These are phyloP conservation scores for Kazachstania kunashirensis DNA, from an alignment of 805 yeast species.

Conservation along the genomic window DNA sequence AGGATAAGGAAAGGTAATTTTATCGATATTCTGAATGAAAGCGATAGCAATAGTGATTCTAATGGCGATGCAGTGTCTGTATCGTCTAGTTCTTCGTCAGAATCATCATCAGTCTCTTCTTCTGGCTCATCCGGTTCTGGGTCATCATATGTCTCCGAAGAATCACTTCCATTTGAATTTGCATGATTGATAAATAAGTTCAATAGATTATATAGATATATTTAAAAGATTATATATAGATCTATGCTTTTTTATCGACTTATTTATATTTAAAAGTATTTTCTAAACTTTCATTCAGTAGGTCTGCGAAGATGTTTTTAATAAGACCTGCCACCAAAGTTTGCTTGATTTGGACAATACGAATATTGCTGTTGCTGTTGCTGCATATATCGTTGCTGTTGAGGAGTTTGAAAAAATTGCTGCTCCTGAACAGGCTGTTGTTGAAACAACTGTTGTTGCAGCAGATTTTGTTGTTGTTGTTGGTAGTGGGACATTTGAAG, in stretches of 20 bases:
- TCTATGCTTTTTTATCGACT: too few species aligned
- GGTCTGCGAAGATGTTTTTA: too few species aligned
- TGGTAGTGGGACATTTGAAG: conserved; percentile 6
- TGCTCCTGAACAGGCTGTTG: conserved; percentile 1
- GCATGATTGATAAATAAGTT: conserved; percentile 10
- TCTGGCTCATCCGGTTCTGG: background rate
- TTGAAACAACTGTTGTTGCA: conserved; percentile 1
- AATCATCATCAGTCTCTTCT: conserved; percentile 1
- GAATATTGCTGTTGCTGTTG: conserved; percentile 2
- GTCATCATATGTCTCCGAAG: conserved; percentile 1
- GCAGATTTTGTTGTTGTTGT: conserved; percentile 13
- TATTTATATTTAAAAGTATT: too few species aligned
- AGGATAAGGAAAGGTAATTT: conserved; percentile 5
- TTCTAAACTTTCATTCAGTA: too few species aligned
- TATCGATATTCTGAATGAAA: conserved; percentile 3
- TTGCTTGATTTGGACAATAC: background rate
- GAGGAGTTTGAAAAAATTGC: background rate
- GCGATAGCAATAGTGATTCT: conserved; percentile 2
- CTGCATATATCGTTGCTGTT: conserved; percentile 1
- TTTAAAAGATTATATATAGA: too few species aligned
- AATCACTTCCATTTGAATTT: conserved; percentile 21
- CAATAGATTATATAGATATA: too few species aligned
- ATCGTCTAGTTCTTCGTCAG: conserved; percentile 2
- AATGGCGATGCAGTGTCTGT: background rate
- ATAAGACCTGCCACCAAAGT: too few species aligned